Conservation (phyloP, 305 asterid genomes). For the Fraxinus paxiana region DNA sequence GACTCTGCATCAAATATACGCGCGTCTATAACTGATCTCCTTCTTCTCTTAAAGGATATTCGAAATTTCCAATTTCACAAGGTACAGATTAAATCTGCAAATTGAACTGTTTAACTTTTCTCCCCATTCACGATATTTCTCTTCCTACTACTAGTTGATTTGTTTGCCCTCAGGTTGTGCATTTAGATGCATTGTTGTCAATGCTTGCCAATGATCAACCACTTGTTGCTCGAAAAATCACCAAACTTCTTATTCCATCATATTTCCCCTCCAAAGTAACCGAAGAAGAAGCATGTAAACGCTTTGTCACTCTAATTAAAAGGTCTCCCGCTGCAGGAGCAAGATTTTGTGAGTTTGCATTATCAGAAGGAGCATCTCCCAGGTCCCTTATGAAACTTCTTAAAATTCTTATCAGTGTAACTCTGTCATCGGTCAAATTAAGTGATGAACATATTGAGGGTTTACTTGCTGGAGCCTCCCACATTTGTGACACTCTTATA, state of each 20-base stretch:
- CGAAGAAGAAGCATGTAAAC: slow-evolving; percentile 81
- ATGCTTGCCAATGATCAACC: slow-evolving; percentile 76
- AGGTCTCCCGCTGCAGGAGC: slow-evolving; percentile 90
- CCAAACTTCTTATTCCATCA: slow-evolving; percentile 87
- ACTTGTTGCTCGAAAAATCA: slow-evolving; percentile 66
- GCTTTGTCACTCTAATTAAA: slow-evolving; percentile 68
- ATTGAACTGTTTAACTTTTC: slow-evolving; percentile 11
- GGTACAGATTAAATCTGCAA: slow-evolving; percentile 41
- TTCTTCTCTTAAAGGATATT: slow-evolving; percentile 59
- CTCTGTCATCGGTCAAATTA: slow-evolving; percentile 46
- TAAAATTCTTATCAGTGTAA: slow-evolving; percentile 46
- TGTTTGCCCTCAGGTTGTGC: slow-evolving; percentile 63
- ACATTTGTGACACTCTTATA: slow-evolving; percentile 55
- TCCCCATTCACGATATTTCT: slow-evolving; percentile 14
- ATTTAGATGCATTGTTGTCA: slow-evolving; percentile 54
- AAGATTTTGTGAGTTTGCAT: slow-evolving; percentile 79
- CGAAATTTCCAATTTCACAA: slow-evolving; percentile 77
- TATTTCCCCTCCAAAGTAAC: slow-evolving; percentile 72
- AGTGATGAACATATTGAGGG: slow-evolving; percentile 55
- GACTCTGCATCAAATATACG: slow-evolving; percentile 69
- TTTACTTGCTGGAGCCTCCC: slow-evolving; percentile 67
- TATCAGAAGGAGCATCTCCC: slow-evolving; percentile 67
- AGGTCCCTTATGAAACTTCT: slow-evolving; percentile 61
- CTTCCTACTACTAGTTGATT: slow-evolving; percentile 14
- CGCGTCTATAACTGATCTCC: slow-evolving; percentile 72